Evolutionary conservation across 148 eudicot genomes (phyloP).

Genomic region (Linanthus parryae): DNA sequence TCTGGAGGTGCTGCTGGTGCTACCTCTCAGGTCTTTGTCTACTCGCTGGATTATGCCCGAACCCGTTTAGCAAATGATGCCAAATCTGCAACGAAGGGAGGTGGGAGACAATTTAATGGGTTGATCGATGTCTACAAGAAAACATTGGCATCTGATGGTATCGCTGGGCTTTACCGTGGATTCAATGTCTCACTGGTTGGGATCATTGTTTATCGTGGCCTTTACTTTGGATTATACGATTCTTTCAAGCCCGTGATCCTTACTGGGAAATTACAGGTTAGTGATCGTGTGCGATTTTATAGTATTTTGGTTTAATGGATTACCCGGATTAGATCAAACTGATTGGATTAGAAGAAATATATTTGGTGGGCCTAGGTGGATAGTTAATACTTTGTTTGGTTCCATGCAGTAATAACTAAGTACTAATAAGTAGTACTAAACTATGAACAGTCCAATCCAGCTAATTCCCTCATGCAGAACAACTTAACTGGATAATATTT

Average conservation of each 20-base stretch:
- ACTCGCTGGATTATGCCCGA: constrained; percentile 7
- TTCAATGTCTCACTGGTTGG: constrained; percentile 5
- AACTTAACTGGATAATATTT: no score
- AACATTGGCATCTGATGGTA: constrained; percentile 3
- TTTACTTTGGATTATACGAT: constrained; percentile 5
- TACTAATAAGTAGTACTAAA: no score
- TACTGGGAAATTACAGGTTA: constrained; percentile 3
- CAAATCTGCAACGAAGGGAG: constrained; percentile 4
- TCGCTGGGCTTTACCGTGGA: constrained; percentile 11
- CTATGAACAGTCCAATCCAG: no score
- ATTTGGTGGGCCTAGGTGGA: no score
- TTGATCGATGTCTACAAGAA: constrained; percentile 7
- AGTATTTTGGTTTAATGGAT: no score
- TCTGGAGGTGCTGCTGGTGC: constrained; percentile 13
- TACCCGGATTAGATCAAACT: no score
- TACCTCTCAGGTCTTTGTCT: constrained; percentile 2
- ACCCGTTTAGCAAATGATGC: constrained; percentile 6
- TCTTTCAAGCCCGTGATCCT: constrained; percentile 6
- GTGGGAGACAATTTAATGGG: constrained; percentile 8
- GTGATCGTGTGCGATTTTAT: no score
- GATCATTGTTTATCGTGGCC: constrained; percentile 7
- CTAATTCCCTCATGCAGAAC: no score
- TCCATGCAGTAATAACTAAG: no score
- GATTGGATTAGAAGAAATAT: no score
- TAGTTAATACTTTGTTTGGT: no score